Conservation (phyloP, 163 green algal genomes). For the Smithsoniella earleae region DNA sequence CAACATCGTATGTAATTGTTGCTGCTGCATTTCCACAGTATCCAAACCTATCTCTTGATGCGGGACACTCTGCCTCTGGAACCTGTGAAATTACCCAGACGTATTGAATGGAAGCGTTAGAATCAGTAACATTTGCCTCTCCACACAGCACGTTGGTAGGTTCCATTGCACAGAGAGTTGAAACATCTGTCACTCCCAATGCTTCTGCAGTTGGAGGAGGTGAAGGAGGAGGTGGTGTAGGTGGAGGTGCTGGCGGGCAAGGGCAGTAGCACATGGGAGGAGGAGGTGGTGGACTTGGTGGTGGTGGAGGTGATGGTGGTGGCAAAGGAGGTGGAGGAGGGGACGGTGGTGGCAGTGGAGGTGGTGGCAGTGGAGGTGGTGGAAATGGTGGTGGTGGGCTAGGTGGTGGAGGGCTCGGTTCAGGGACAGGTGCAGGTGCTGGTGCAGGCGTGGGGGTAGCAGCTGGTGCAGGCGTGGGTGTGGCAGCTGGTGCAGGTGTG, state of each 20-base stretch:
- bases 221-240: neutral
- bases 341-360: no score
- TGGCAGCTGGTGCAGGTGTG: no score
- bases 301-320: neutral
- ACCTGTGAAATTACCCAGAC: conserved; percentile 9
- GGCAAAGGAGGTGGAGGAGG: no score
- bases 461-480: no score
- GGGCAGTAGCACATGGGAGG: conserved; percentile 1
- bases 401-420: no score
- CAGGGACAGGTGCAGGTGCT: no score
- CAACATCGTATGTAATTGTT: neutral
- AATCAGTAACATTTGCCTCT: neutral
- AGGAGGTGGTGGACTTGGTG: neutral
- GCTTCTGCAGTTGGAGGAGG: neutral
- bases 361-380: no score
- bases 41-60: neutral
- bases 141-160: neutral
- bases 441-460: no score
- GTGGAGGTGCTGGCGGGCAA: conserved; percentile 6
- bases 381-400: no score
- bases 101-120: neutral
- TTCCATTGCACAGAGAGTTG: neutral
- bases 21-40: neutral
- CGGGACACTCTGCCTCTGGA: neutral
- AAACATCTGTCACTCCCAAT: neutral